Conservation (phyloP, 1,284 basidiomycete species). For the Tilletia caries region DNA sequence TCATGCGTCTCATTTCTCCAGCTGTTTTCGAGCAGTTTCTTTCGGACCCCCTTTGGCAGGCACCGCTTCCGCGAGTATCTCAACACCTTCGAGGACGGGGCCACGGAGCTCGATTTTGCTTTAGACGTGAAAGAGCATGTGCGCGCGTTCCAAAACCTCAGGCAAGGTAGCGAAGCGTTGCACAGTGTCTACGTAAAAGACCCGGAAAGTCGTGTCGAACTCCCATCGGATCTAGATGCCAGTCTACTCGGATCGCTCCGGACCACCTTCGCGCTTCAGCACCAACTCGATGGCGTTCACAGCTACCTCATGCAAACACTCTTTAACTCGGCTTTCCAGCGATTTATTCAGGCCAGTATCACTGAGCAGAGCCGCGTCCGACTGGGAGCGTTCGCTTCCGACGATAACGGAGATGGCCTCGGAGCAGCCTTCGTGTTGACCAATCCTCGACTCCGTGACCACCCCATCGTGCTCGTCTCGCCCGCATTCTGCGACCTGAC, state of each 20-base stretch:
- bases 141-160: constrained; percentile 7
- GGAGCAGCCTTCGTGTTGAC: constrained; percentile 31
- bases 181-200: constrained; percentile 23
- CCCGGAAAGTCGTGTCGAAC: constrained; percentile 3
- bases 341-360: constrained; percentile 30
- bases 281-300: constrained; percentile 17
- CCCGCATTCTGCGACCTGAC: constrained; percentile 37
- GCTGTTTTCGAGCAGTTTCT: constrained; percentile 29
- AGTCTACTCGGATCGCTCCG: constrained; percentile 16
- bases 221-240: constrained; percentile 14
- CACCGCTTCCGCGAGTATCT: constrained; percentile 31
- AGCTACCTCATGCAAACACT: constrained; percentile 28
- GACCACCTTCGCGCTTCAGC: constrained; percentile 14
- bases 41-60: constrained; percentile 28
- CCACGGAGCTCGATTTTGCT: constrained; percentile 10
- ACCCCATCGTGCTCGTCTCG: constrained; percentile 44
- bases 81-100: not conserved
- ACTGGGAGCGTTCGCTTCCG: constrained; percentile 29
- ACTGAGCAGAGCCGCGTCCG: constrained; percentile 28
- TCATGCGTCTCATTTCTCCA: constrained; percentile 23
- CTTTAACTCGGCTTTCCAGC: constrained; percentile 28
- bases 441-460: constrained; percentile 28
- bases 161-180: constrained; percentile 16
- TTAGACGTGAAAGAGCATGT: constrained; percentile 24
- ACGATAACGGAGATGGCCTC: constrained; percentile 18